Evolutionary conservation across 176 grass and related monocot species (phyloP), one percentile per base, ranked within the genome.

Genomic region (Panicum miliaceum): DNA sequence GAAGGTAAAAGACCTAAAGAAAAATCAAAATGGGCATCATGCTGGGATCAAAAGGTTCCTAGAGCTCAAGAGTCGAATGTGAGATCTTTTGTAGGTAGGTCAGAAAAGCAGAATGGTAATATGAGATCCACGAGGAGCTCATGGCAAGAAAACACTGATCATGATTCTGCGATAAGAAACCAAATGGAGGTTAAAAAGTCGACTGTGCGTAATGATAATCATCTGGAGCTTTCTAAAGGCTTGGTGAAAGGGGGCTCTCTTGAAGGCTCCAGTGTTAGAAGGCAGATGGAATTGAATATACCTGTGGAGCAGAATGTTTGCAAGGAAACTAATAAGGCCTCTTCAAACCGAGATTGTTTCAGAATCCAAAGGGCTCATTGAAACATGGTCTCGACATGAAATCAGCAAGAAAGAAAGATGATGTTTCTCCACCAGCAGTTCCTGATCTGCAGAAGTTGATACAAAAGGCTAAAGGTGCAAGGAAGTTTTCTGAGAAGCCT

Each of bases 391-490:
- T 54, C 10, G 1, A 23, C n/a, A 63, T 64, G 43, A 82, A 77
- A 87, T 78, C 56, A 71, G 32, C 25, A 50, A 72, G 37, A 70
- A 85, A 85, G 64, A 54, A 82, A 23, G 37, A 56, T 27, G 66
- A 72, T 73, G 59, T 35, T 81, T 70, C 71, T 85, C 59, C 73
- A 76, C 54, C 36, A 4, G 38, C 46, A 53, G 69, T 67, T 82
- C 46, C 83, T 80, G 80, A 71, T 83, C 26, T 86, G 68, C 85
- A 84, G 64, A 76, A 64, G 71, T 83, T 85, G 84, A 78, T 89
- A 85, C 72, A 82, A 70, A 83, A 79, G 42, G 89, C 91, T 54
- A 89, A 85, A 85, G 81, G 75, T 68, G 43, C 77, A 84, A 84
- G 76, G 79, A 86, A 71, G 75, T 45, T 86, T 87, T 88, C 81